phyloP scores from a whole-genome alignment of 2,329 filamentous ascomycete genomes.

The Talaromyces verruculosus region DNA sequence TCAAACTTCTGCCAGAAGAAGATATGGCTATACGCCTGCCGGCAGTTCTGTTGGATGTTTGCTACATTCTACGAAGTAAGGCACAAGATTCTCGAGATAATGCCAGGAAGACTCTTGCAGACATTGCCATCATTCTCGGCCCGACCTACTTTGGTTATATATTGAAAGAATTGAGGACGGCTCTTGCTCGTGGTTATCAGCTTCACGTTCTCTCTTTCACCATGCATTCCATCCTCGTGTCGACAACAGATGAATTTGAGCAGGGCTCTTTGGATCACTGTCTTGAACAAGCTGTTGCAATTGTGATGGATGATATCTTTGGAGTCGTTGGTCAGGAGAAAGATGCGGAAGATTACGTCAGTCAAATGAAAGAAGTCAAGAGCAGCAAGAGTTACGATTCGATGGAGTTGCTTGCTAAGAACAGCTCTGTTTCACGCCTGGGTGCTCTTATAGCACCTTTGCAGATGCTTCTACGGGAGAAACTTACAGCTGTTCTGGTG shows the following conservation, averaged over 20 bases:
- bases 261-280: conserved; percentile 90
- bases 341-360: conserved; percentile 92
- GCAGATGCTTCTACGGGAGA: conserved; percentile 75
- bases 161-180: conserved; percentile 82
- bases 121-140: conserved; percentile 78
- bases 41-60: conserved; percentile 84
- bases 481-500: conserved; percentile 76
- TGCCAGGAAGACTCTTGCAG: conserved; percentile 80
- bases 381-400: conserved; percentile 98
- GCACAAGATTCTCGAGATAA: conserved; percentile 86
- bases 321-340: conserved; percentile 91
- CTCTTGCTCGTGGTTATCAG: conserved; percentile 83
- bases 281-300: conserved; percentile 69
- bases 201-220: conserved; percentile 94
- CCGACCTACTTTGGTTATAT: conserved; percentile 85
- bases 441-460: conserved; percentile 76
- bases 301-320: conserved; percentile 98
- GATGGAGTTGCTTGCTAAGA: conserved; percentile 87
- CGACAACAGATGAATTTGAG: conserved; percentile 67
- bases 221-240: conserved; percentile 83
- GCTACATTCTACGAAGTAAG: conserved; percentile 86
- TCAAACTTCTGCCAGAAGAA: conserved; percentile 73
- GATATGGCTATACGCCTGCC: conserved; percentile 75
- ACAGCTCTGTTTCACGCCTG: conserved; percentile 71
- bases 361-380: conserved; percentile 95